Base-by-base conservation (phyloP, 139 green algal genomes). In the Pleodorina starrii region DNA sequence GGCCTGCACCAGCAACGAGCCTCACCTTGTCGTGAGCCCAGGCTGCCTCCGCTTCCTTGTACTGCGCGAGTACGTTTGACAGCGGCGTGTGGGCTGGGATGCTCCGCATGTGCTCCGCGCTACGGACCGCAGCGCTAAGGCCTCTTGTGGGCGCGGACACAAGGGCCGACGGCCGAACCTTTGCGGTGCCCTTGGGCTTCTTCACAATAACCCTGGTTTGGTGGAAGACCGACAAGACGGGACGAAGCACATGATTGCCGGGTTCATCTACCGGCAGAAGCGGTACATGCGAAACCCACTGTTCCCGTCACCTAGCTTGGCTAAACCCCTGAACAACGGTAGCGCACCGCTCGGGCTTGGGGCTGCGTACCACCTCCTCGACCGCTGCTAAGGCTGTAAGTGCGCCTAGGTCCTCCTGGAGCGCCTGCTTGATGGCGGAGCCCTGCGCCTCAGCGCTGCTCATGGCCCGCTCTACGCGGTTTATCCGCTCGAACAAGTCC, bases 11-110 rank as follows among this genome's bases (percentile, higher is more conserved):
- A n/a, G n/a, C n/a, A n/a, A n/a, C n/a, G n/a, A 66, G 54, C 29
- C 66, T 66, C 35, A 88, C 94, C 92, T 95, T 96, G 51, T 96
- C 94, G 43, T 94, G 91, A 0, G 93, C 92, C 94, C 94, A 96
- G 0, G 90, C 66, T 12, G 85, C 57, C 57, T 96, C 93, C 16
- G 94, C 93, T 72, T 95, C 93, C 86, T 94, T 95, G 87, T 91
- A 95, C 54, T 96, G 93, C 5, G 93, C 76, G 35, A 96, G 89
- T 59, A 96, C 90, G 25, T 82, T 90, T 0, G 90, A 92, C 50
- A 96, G 75, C 2, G 94, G 93, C 1, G 90, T 93, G 87, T 93
- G 83, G 2, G 74, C 54, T 0, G 75, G 84, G 36, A 90, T 86
- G 69, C 90, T 88, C 29, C 73, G 59, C 72, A 91, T 85, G 35